Evolutionary conservation across 2,329 filamentous ascomycete species (phyloP).

Genomic region (Xylariaceae sp.): DNA sequence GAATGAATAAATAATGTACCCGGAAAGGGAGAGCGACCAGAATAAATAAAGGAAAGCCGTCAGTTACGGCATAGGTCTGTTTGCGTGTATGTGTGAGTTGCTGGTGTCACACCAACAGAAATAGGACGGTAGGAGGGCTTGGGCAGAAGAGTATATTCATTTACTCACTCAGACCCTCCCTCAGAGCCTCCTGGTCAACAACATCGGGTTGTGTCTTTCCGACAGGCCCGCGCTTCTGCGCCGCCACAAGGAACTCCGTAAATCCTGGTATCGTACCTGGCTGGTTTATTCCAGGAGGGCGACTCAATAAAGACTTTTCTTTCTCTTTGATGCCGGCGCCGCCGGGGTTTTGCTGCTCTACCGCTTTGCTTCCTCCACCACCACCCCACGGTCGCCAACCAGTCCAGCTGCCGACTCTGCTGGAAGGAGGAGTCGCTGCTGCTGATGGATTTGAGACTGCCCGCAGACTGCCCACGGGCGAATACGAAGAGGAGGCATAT

Average conservation of each 20-base stretch:
- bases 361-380: slow-evolving; percentile 3
- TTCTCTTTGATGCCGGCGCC: slow-evolving; percentile 30
- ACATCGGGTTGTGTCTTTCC: slow-evolving; percentile 54
- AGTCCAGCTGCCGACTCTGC: slow-evolving; percentile 41
- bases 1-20: too few species aligned
- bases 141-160: too few species aligned
- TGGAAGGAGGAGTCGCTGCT: slow-evolving; percentile 15
- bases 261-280: slow-evolving; percentile 71
- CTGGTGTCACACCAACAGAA: too few species aligned
- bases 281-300: slow-evolving; percentile 74
- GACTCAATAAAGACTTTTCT: slow-evolving; percentile 34
- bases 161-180: slow-evolving; percentile 52
- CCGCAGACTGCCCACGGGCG: slow-evolving; percentile 33
- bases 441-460: slow-evolving; percentile 28
- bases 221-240: slow-evolving; percentile 49
- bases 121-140: too few species aligned
- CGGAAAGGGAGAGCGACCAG: too few species aligned
- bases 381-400: slow-evolving; percentile 39
- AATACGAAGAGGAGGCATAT: slow-evolving; percentile 24
- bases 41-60: too few species aligned
- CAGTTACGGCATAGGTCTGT: too few species aligned
- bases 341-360: too few species aligned
- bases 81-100: too few species aligned
- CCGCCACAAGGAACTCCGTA: slow-evolving; percentile 49
- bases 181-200: slow-evolving; percentile 58